Percentiles rank a stretch among this genome's conserved stretches.
Evolutionary conservation across 139 green algal genomes (phyloP).

Genomic region (Nannochloris sp.): DNA sequence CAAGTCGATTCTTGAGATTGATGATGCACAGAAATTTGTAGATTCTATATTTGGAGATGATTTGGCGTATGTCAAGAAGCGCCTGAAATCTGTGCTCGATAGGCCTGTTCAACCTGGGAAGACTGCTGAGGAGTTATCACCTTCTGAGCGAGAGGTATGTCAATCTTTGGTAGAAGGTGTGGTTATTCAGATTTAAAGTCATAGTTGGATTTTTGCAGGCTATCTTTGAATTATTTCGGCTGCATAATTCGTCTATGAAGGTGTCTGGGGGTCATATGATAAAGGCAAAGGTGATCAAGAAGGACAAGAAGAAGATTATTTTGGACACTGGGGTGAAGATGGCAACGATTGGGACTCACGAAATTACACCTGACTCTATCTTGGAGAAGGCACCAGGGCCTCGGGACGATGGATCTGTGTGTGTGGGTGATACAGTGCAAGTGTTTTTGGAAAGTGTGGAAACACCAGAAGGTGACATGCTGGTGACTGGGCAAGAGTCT

Average conservation of each 20-base stretch:
- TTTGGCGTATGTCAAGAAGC: background rate
- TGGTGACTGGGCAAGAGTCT: conserved; percentile 16
- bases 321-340: conserved; percentile 23
- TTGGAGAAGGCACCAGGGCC: background rate
- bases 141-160: conserved; percentile 1
- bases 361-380: conserved; percentile 18
- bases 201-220: background rate
- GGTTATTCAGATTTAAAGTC: no score
- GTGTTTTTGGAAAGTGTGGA: conserved; percentile 22
- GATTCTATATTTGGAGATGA: background rate
- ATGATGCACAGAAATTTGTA: background rate
- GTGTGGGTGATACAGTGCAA: conserved; percentile 23
- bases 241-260: conserved; percentile 23
- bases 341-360: conserved; percentile 6
- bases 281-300: conserved; percentile 19
- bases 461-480: conserved; percentile 23
- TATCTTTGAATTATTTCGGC: conserved; percentile 14
- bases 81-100: conserved; percentile 2
- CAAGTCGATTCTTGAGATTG: background rate
- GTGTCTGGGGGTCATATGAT: conserved; percentile 23
- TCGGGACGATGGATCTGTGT: conserved; percentile 2
- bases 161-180: no score
- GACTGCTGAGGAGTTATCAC: background rate
- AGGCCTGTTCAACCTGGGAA: background rate
- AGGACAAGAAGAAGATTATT: conserved; percentile 9